Evolutionary conservation across 2,329 filamentous ascomycete genomes (phyloP).

Genomic region (Ceratocystis papillata): DNA sequence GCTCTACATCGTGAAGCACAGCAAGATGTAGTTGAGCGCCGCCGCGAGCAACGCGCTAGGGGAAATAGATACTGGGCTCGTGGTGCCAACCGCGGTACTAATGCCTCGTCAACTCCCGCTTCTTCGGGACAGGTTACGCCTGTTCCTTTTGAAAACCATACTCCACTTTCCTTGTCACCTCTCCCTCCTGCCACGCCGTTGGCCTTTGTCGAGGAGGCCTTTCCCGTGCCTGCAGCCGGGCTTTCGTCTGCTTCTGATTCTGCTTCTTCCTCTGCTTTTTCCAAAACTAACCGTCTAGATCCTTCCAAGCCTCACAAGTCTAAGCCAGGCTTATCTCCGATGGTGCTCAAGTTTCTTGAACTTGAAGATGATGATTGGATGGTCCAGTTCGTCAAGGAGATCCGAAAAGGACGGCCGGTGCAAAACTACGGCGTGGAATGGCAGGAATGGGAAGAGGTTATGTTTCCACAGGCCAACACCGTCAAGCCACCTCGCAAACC

Average conservation of each 20-base stretch:
- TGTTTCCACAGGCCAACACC: background rate
- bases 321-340: background rate
- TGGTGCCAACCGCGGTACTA: background rate
- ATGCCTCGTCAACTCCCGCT: background rate
- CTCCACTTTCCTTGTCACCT: background rate
- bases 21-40: conserved; percentile 9
- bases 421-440: conserved; percentile 9
- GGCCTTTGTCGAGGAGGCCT: background rate
- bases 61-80: conserved; percentile 14
- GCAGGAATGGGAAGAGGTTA: conserved; percentile 13
- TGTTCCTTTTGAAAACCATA: background rate
- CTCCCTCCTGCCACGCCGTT: background rate
- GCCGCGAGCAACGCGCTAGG: conserved; percentile 1
- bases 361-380: conserved; percentile 12
- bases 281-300: background rate
- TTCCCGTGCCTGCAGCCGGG: background rate
- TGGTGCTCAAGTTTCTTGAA: background rate
- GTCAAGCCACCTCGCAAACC: conserved; percentile 8
- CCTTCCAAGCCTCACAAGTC: too few species aligned
- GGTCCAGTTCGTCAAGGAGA: background rate
- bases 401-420: background rate
- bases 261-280: background rate
- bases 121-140: background rate
- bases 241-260: background rate
- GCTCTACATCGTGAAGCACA: conserved; percentile 8